These are phyloP conservation scores for Rhynchosporium graminicola DNA, from an alignment of 2,329 filamentous ascomycete species.

Conservation along the genomic window DNA sequence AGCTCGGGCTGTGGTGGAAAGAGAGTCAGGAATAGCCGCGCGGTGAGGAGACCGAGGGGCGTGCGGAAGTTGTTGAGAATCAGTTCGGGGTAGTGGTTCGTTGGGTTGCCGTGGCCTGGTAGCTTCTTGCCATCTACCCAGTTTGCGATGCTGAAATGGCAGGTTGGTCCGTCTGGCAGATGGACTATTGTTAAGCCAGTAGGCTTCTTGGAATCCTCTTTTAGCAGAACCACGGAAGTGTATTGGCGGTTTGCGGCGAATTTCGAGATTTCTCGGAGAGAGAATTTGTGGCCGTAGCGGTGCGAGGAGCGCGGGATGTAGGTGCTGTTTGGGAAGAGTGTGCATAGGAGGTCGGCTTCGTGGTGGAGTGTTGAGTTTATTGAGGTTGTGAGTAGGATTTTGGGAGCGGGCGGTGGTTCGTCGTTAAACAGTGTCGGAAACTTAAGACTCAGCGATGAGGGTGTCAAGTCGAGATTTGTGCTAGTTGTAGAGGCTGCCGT, in stretches of 20 bases:
- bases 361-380: slow-evolving; percentile 86
- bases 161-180: slow-evolving; percentile 81
- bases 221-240: slow-evolving; percentile 80
- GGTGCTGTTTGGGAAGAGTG: slow-evolving; percentile 75
- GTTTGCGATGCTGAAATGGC: slow-evolving; percentile 88
- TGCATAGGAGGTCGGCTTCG: slow-evolving; percentile 75
- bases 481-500: slow-evolving; percentile 58
- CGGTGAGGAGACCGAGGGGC: slow-evolving; percentile 83
- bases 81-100: slow-evolving; percentile 86
- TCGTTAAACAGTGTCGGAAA: slow-evolving; percentile 65
- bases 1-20: slow-evolving; percentile 84
- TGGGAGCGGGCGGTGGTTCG: slow-evolving; percentile 63
- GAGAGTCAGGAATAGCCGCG: slow-evolving; percentile 76
- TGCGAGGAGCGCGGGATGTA: slow-evolving; percentile 88
- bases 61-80: slow-evolving; percentile 95
- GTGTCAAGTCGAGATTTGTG: slow-evolving; percentile 65
- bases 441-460: slow-evolving; percentile 58
- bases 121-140: slow-evolving; percentile 88
- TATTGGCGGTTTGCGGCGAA: slow-evolving; percentile 83
- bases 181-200: slow-evolving; percentile 82
- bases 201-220: slow-evolving; percentile 86
- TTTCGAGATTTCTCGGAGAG: slow-evolving; percentile 82
- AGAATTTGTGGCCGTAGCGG: slow-evolving; percentile 86
- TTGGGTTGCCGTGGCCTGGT: slow-evolving; percentile 84
- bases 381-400: slow-evolving; percentile 89